A percentile compares a stretch with the other conserved stretches of the same genome.
Conservation (phyloP, 495 filamentous ascomycete genomes). For the Daldinia vernicosa region DNA sequence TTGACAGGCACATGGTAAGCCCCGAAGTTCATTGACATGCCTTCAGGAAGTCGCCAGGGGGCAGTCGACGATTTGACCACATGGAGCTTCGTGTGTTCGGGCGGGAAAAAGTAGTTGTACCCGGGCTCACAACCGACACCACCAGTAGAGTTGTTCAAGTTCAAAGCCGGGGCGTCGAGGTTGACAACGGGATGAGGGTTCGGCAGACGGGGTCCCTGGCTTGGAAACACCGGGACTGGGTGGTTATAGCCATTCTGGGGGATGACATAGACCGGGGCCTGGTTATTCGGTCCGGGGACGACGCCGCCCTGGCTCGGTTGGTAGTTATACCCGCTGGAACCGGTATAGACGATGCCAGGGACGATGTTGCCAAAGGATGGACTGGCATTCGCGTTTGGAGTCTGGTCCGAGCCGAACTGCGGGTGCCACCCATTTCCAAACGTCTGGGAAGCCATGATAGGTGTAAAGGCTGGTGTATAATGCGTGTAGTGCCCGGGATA, state of each 20-base stretch:
- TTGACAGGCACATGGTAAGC: slow-evolving; percentile 54
- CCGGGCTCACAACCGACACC: slow-evolving; percentile 62
- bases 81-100: slow-evolving; percentile 59
- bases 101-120: slow-evolving; percentile 62
- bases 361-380: neutral
- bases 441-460: slow-evolving; percentile 19
- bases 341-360: neutral
- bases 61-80: slow-evolving; percentile 52
- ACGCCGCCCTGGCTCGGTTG: slow-evolving; percentile 4
- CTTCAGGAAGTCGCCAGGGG: slow-evolving; percentile 54
- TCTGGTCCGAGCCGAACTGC: slow-evolving; percentile 23
- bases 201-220: slow-evolving; percentile 42
- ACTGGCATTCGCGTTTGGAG: slow-evolving; percentile 1
- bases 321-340: neutral
- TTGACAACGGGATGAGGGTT: slow-evolving; percentile 52
- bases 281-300: slow-evolving; percentile 23
- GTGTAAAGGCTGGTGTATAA: neutral
- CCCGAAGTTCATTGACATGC: slow-evolving; percentile 45
- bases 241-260: slow-evolving; percentile 30
- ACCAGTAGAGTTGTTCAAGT: slow-evolving; percentile 65
- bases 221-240: slow-evolving; percentile 35
- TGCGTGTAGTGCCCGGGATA: neutral
- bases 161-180: slow-evolving; percentile 61
- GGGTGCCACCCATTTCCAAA: slow-evolving; percentile 38
- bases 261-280: slow-evolving; percentile 26